Evolutionary conservation across 116 monocot genomes (phyloP).

Genomic region (Papilionanthe hybrid): DNA sequence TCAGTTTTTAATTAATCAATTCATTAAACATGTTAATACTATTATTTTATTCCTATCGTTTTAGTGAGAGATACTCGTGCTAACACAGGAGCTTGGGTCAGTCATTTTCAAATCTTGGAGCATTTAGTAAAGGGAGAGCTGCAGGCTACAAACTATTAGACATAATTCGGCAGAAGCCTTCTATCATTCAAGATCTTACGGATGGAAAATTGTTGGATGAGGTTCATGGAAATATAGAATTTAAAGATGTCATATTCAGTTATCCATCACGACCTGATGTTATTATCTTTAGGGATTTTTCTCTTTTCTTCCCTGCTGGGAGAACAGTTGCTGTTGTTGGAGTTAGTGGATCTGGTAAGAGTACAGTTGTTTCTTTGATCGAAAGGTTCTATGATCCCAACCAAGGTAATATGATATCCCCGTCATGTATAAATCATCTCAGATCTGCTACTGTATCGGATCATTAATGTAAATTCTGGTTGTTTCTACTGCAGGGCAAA

Average conservation of each 20-base stretch:
- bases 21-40: background rate
- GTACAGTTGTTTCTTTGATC: slow-evolving; percentile 87
- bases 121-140: slow-evolving; percentile 90
- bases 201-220: slow-evolving; percentile 73
- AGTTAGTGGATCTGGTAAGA: slow-evolving; percentile 94
- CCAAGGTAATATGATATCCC: slow-evolving; percentile 39
- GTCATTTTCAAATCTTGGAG: slow-evolving; percentile 90
- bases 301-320: slow-evolving; percentile 87
- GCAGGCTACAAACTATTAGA: slow-evolving; percentile 90
- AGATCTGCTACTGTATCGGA: background rate
- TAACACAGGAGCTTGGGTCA: slow-evolving; percentile 87
- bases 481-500: slow-evolving; percentile 51
- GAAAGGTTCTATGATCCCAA: slow-evolving; percentile 97
- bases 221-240: slow-evolving; percentile 85
- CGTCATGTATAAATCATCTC: background rate
- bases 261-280: slow-evolving; percentile 95
- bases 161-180: slow-evolving; percentile 69
- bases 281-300: slow-evolving; percentile 74
- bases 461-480: background rate
- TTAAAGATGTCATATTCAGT: slow-evolving; percentile 78
- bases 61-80: background rate
- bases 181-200: slow-evolving; percentile 61
- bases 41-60: background rate
- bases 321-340: slow-evolving; percentile 86
- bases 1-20: no score